phyloP scores from a whole-genome alignment of 140 eudicot species.

The Cichorium intybus region DNA sequence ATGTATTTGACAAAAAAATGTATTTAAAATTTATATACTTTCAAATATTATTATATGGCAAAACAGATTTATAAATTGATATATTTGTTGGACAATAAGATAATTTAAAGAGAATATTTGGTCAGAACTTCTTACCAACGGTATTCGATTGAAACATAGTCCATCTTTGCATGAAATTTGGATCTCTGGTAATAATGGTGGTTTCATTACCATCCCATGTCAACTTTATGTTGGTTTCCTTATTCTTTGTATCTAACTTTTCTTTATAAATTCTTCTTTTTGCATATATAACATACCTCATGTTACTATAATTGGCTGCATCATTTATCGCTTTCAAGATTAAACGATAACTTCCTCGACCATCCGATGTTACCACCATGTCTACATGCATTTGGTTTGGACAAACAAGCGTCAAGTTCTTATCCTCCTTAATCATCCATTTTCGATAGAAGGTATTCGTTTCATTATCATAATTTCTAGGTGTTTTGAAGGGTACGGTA shows the following conservation, averaged over 20 bases:
- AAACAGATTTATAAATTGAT: background rate
- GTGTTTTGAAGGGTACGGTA: constrained; percentile 54
- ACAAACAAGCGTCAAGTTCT: constrained; percentile 41
- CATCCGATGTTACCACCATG: constrained; percentile 69
- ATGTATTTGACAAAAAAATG: too few species aligned
- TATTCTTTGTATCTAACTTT: constrained; percentile 91
- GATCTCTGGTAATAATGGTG: constrained; percentile 62
- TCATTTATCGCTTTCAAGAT: constrained; percentile 63
- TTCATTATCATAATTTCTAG: constrained; percentile 26
- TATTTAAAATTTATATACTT: background rate
- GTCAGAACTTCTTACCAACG: constrained; percentile 49
- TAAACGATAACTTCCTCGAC: constrained; percentile 61
- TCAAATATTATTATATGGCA: background rate
- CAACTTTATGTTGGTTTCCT: constrained; percentile 89
- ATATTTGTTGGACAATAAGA: too few species aligned
- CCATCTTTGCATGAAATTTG: constrained; percentile 97
- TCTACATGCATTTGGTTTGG: constrained; percentile 62
- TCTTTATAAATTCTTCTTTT: constrained; percentile 79
- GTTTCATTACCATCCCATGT: constrained; percentile 89
- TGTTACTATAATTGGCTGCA: constrained; percentile 62
- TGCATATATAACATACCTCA: constrained; percentile 78
- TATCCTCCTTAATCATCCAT: constrained; percentile 79
- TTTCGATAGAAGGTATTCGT: constrained; percentile 43
- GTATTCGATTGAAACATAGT: constrained; percentile 89
- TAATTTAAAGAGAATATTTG: background rate